Conservation (phyloP, 805 yeast species). For the Wickerhamiella occidentalis region DNA sequence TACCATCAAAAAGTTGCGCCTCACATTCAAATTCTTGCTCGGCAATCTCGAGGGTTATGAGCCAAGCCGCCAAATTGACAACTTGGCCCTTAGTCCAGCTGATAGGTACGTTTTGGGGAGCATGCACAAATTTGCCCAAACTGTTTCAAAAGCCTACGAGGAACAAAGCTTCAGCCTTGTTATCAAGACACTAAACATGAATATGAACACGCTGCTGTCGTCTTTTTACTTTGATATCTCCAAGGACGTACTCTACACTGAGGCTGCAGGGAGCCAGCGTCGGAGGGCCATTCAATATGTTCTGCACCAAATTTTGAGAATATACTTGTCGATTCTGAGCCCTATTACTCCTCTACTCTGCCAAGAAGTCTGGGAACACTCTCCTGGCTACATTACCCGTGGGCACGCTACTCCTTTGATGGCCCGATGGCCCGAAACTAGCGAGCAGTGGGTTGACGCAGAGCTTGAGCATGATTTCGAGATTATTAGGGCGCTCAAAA, state of each 20-base stretch:
- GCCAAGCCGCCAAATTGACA: slow-evolving; percentile 16
- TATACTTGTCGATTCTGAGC: slow-evolving; percentile 54
- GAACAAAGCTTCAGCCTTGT: slow-evolving; percentile 57
- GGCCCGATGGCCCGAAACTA: slow-evolving; percentile 34
- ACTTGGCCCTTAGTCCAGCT: slow-evolving; percentile 14
- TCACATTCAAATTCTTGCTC: slow-evolving; percentile 66
- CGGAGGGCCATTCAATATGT: slow-evolving; percentile 59
- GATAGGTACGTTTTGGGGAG: slow-evolving; percentile 56
- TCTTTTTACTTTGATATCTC: slow-evolving; percentile 76
- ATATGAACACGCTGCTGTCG: slow-evolving; percentile 64
- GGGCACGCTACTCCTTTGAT: slow-evolving; percentile 36
- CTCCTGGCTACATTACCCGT: slow-evolving; percentile 30
- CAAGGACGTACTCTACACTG: slow-evolving; percentile 79
- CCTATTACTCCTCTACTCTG: slow-evolving; percentile 77
- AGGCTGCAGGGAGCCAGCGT: slow-evolving; percentile 34
- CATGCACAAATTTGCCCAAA: slow-evolving; percentile 36
- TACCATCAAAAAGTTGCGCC: slow-evolving; percentile 64
- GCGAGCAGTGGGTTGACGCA: slow-evolving; percentile 29
- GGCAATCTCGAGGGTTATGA: slow-evolving; percentile 53
- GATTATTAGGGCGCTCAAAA: slow-evolving; percentile 37
- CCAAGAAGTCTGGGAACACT: slow-evolving; percentile 75
- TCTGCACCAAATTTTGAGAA: slow-evolving; percentile 39
- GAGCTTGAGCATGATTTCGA: slow-evolving; percentile 34
- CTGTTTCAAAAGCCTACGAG: slow-evolving; percentile 37
- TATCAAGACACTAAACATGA: slow-evolving; percentile 53